Evolutionary conservation across 345 rosid species (phyloP).

Genomic region (Ailanthus altissimus): DNA sequence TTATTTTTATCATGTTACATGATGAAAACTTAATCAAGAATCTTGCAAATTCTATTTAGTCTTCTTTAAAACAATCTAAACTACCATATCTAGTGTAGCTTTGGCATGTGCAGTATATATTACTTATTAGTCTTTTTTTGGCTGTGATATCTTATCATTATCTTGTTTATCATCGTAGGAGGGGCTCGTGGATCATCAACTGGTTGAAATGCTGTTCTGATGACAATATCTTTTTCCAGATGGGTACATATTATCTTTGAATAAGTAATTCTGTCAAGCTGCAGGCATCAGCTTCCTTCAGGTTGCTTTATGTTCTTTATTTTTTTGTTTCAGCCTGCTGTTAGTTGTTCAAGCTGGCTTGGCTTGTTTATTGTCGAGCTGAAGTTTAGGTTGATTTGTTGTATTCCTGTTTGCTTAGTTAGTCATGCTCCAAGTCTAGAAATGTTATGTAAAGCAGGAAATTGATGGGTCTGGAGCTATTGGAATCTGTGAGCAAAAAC

Average conservation of each 20-base stretch:
- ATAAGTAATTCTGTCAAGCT: constrained; percentile 40
- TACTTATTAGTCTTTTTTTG: neutral
- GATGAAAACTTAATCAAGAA: neutral
- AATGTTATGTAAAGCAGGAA: constrained; percentile 26
- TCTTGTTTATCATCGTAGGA: constrained; percentile 32
- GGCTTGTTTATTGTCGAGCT: constrained; percentile 29
- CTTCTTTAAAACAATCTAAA: no score
- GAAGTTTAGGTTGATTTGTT: constrained; percentile 21
- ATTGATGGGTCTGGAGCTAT: constrained; percentile 25
- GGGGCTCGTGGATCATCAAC: constrained; percentile 47
- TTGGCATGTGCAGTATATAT: constrained; percentile 6
- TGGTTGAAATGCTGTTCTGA: constrained; percentile 43
- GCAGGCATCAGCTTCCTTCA: constrained; percentile 41
- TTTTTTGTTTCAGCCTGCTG: constrained; percentile 13
- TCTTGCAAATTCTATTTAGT: neutral
- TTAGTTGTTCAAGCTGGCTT: constrained; percentile 25
- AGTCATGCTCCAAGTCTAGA: constrained; percentile 24
- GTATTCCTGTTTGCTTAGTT: constrained; percentile 10
- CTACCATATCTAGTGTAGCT: no score
- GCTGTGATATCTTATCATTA: neutral
- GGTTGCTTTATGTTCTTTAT: constrained; percentile 38
- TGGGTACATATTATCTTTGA: constrained; percentile 35
- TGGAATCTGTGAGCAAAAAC: constrained; percentile 6
- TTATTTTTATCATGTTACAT: neutral
- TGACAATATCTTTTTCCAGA: constrained; percentile 24